Evolutionary conservation across 257 asterid species (phyloP).

Genomic region (Solanum pimpinellifolium): DNA sequence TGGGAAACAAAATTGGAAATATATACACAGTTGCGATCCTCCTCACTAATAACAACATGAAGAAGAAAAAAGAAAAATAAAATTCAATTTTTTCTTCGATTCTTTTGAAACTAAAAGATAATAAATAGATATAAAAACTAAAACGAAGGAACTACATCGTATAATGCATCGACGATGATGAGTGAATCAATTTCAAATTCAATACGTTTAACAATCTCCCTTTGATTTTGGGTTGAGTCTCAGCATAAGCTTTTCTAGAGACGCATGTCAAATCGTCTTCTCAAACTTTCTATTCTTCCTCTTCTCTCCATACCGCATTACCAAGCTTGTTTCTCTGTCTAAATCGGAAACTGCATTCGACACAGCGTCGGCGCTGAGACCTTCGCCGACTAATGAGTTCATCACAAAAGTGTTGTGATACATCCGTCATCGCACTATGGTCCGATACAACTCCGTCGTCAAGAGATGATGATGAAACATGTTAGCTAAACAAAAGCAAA

Average conservation of each 20-base stretch:
- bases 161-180: constrained; percentile 18
- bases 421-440: background rate
- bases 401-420: background rate
- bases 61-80: background rate
- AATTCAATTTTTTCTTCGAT: background rate
- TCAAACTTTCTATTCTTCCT: constrained; percentile 16
- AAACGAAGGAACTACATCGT: constrained; percentile 49
- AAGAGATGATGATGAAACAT: constrained; percentile 9
- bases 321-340: constrained; percentile 11
- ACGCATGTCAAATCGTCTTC: constrained; percentile 64
- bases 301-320: constrained; percentile 67
- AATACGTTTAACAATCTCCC: constrained; percentile 10
- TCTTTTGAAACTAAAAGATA: background rate
- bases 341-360: constrained; percentile 2
- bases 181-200: constrained; percentile 44
- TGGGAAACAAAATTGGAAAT: background rate
- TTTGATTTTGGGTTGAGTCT: constrained; percentile 53
- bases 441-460: constrained; percentile 15
- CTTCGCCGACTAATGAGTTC: background rate
- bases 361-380: constrained; percentile 3
- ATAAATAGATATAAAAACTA: background rate
- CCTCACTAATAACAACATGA: background rate
- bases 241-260: constrained; percentile 72
- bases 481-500: background rate
- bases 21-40: background rate